These are phyloP conservation scores for Stereum hirsutum DNA, from an alignment of 1,284 basidiomycete species.

Conservation along the genomic window DNA sequence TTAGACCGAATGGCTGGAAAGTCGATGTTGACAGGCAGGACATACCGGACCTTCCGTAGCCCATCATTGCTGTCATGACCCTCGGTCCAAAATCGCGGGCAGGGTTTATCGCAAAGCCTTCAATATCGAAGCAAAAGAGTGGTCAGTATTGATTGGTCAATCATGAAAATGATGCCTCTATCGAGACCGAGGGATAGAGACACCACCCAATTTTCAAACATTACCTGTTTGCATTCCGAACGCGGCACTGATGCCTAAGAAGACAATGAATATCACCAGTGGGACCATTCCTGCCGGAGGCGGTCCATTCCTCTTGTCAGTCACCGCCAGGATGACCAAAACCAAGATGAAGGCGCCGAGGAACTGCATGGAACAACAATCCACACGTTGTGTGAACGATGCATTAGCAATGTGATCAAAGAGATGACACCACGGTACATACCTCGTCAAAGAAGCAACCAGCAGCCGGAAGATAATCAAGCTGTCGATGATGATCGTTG, in stretches of 20 bases:
- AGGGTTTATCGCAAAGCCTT: slow-evolving; percentile 48
- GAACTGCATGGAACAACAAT: slow-evolving; percentile 27
- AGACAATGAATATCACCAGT: slow-evolving; percentile 41
- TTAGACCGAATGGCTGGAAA: no score
- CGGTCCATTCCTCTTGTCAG: slow-evolving; percentile 37
- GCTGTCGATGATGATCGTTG: slow-evolving; percentile 22
- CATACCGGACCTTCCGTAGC: slow-evolving; percentile 42
- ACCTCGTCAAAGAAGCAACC: slow-evolving; percentile 56
- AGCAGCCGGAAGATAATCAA: slow-evolving; percentile 46
- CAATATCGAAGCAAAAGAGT: no score
- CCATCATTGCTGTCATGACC: slow-evolving; percentile 47
- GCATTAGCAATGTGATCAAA: background rate
- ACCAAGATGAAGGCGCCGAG: slow-evolving; percentile 50
- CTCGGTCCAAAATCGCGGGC: slow-evolving; percentile 59
- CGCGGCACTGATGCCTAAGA: slow-evolving; percentile 43
- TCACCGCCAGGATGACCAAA: slow-evolving; percentile 31
- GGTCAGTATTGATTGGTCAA: background rate
- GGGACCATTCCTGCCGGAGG: slow-evolving; percentile 42
- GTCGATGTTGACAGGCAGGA: background rate
- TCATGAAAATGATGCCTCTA: background rate
- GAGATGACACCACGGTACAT: slow-evolving; percentile 5
- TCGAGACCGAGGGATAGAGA: background rate
- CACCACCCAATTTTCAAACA: background rate
- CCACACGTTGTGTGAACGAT: slow-evolving; percentile 1
- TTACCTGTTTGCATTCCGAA: slow-evolving; percentile 49